Base-by-base conservation (phyloP, 2,329 filamentous ascomycete species). In the Thelonectria rubi region DNA sequence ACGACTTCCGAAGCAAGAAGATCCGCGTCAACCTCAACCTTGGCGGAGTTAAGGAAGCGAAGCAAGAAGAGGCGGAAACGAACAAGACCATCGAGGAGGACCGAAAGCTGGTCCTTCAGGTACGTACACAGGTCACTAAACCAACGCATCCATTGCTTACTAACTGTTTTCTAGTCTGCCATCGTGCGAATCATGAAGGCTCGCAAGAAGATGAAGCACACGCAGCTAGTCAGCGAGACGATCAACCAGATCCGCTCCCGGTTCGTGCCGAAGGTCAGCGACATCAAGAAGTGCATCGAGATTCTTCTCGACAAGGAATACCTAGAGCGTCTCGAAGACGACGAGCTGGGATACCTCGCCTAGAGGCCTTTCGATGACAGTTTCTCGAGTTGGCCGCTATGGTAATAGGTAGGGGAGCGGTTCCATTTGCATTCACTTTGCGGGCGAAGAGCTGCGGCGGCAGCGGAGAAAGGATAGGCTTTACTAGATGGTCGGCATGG, bases 171-270 rank as follows among this genome's bases (percentile, higher is more conserved):
- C 30, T 58, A 99, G 94, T 98, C 95, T 65, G 94, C 94, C 21
- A 98, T 99, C 77, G 95, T 99, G 59, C 92, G 95, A 74, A 97
- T 99, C 82, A 99, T 99, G 95, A 99, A 99, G 83, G 96, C 94
- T 3, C 91, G 95, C 63, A 98, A 99, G 88, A 92, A 91, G 81
- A 96, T 98, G 92, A 98, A 97, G 87, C 94, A 99, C 80, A 89
- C 90, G 64, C 91, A 95, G 74, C 89, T 99, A 12, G 93, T 99
- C 56, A 90, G 92, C 74, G 95, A 99, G 80, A 96, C 94, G 21
- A 98, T 99, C 77, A 91, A 90, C 74, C 95, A 98, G 79, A 97
- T 99, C 77, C 92, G 91, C 76, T 89, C 88, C 43, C 92, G 95
- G 42, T 99, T 99, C 79, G 89, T 93, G 60, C 95, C 95, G 42